Conservation (phyloP, 768 basidiomycete species). For the Botryobasidium botryosum region DNA sequence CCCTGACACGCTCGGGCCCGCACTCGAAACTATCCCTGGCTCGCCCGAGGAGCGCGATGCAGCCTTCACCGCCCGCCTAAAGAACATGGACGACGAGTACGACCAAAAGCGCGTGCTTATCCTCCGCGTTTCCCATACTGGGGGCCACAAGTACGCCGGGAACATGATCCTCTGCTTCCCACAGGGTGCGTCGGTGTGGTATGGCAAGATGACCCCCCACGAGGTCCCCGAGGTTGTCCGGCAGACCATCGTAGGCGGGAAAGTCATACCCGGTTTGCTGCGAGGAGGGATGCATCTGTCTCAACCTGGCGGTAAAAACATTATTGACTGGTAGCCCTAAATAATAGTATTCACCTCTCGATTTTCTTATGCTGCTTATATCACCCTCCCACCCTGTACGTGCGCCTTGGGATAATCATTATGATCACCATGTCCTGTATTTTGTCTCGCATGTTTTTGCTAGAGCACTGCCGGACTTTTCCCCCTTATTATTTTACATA, state of each 20-base stretch:
- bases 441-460: too few relatives aligned
- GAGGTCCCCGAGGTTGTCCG: constrained; percentile 74
- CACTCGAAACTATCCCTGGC: too few relatives aligned
- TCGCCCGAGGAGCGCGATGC: constrained; percentile 37
- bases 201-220: constrained; percentile 82
- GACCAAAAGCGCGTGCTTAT: constrained; percentile 58
- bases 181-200: constrained; percentile 75
- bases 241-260: constrained; percentile 73
- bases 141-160: constrained; percentile 86
- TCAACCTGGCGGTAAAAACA: too few relatives aligned
- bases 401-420: too few relatives aligned
- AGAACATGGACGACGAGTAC: constrained; percentile 33
- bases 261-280: constrained; percentile 68
- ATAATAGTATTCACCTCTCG: too few relatives aligned
- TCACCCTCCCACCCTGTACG: too few relatives aligned
- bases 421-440: too few relatives aligned
- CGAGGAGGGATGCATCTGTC: constrained; percentile 69
- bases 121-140: constrained; percentile 74
- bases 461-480: too few relatives aligned
- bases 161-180: constrained; percentile 84
- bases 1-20: too few relatives aligned
- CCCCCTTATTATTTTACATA: too few relatives aligned
- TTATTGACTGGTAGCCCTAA: too few relatives aligned
- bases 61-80: constrained; percentile 31
- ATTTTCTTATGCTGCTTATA: too few relatives aligned